Evolutionary conservation across 805 yeast species (phyloP).

Genomic region (Teunomyces barrocoloradensis): DNA sequence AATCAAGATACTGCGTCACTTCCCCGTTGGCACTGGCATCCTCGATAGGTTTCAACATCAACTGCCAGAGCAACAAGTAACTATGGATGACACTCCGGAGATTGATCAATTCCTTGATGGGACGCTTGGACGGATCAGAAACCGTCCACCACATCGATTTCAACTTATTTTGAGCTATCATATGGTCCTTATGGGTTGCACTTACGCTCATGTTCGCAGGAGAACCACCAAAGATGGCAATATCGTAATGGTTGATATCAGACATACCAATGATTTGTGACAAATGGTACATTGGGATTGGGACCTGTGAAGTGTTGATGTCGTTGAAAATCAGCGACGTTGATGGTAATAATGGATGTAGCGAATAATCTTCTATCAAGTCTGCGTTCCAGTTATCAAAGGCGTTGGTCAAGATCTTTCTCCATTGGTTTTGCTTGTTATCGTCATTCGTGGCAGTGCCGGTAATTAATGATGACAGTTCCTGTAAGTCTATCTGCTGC

Average conservation of each 20-base stretch:
- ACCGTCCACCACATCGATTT: slow-evolving; percentile 35
- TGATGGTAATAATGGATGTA: slow-evolving; percentile 5
- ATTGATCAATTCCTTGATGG: slow-evolving; percentile 29
- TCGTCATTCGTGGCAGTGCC: slow-evolving; percentile 13
- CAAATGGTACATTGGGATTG: slow-evolving; percentile 63
- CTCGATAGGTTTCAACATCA: slow-evolving; percentile 29
- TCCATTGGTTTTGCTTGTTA: slow-evolving; percentile 54
- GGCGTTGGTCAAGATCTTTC: slow-evolving; percentile 65
- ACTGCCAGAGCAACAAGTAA: slow-evolving; percentile 39
- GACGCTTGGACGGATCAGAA: slow-evolving; percentile 39
- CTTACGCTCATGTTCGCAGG: slow-evolving; percentile 68
- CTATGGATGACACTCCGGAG: slow-evolving; percentile 37
- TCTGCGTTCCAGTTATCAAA: slow-evolving; percentile 67
- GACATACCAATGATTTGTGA: slow-evolving; percentile 61
- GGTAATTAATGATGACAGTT: slow-evolving; percentile 36
- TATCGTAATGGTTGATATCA: slow-evolving; percentile 73
- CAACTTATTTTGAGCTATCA: slow-evolving; percentile 32
- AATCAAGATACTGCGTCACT: slow-evolving; percentile 16
- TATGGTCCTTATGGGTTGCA: slow-evolving; percentile 35
- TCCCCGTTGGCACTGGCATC: slow-evolving; percentile 13
- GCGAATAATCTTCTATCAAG: slow-evolving; percentile 25
- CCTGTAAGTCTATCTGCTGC: slow-evolving; percentile 68
- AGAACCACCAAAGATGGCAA: slow-evolving; percentile 76
- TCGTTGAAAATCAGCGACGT: slow-evolving; percentile 13
- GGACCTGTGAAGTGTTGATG: slow-evolving; percentile 11